Evolutionary conservation across 345 rosid genomes (phyloP), one percentile per base, ranked within the genome.

Genomic region (Euphorbia peplus): DNA sequence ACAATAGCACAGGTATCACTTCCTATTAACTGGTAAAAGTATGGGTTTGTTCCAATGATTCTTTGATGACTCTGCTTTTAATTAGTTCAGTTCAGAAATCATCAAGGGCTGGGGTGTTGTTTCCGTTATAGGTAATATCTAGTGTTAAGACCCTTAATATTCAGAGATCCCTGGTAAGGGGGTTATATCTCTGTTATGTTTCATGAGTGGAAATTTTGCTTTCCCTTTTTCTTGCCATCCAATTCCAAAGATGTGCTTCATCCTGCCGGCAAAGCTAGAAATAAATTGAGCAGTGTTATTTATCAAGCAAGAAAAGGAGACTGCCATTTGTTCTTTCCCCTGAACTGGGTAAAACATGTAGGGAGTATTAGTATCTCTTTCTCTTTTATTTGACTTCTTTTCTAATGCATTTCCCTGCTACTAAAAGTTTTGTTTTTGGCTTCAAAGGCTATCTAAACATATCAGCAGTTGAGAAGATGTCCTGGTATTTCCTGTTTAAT

Each of bases 391-490:
- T 75, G 75, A 78, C 73, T 80, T 66, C 78, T 30, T 73, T 75
- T 69, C 76, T 76, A 66, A 69, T 80, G 70, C 77, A 71, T 72
- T 85, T 79, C 69, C 68, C 50, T 82, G 82, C 85, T 87, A 82
- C 85, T 87, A 63, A 84, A 84, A 75, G 52, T 65, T 70, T 81
- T 79, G 77, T 74, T 82, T 79, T 74, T 88, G 93, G 89, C 81
- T 80, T 78, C 73, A 74, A 84, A 81, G 92, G 96, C 88, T 86
- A 74, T 78, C 90, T 67, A 91, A 87, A 87, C 82, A 78, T 81
- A 81, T 80, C 91, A 69, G 92, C 88, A 66, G 76, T 87, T 86
- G 83, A 76, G 91, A 88, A 87, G 96, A 79, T 89, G 85, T 76
- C 75, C 89, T 87, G 98, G 96, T 92, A 86, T 83, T 63, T 74